These are phyloP conservation scores for Fusarium poae DNA, from an alignment of 2,329 filamentous ascomycete species.

Conservation along the genomic window DNA sequence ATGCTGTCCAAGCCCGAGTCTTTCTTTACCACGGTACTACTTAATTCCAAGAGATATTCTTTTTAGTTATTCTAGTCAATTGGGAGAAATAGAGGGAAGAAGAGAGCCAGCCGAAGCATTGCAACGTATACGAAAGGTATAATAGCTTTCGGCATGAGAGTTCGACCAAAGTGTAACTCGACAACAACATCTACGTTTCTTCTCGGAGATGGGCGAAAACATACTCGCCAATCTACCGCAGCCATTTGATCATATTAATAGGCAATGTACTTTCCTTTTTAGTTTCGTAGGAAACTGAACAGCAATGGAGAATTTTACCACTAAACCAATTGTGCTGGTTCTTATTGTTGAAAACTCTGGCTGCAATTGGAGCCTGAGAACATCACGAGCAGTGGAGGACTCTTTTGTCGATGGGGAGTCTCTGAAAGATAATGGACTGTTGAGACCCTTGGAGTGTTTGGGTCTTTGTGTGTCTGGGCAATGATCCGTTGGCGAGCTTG, in stretches of 20 bases:
- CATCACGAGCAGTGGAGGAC: background rate
- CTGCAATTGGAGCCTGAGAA: background rate
- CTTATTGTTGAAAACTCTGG: background rate
- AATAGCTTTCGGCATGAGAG: background rate
- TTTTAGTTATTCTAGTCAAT: background rate
- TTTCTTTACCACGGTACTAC: too few relatives aligned
- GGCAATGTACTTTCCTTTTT: too few relatives aligned
- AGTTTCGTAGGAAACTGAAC: too few relatives aligned
- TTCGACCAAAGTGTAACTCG: background rate
- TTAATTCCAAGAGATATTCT: background rate
- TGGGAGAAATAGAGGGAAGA: background rate
- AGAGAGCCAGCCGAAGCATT: background rate
- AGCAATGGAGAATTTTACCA: constrained; percentile 45
- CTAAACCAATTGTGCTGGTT: constrained; percentile 43
- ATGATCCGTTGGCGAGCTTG: too few relatives aligned
- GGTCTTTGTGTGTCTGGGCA: background rate
- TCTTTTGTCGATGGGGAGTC: background rate
- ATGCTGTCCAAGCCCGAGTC: background rate
- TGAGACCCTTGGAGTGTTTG: background rate
- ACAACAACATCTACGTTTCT: background rate
- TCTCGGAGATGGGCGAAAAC: background rate
- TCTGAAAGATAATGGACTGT: background rate
- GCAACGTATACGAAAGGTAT: background rate
- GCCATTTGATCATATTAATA: background rate
- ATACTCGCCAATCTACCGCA: too few relatives aligned